Evolutionary conservation across 495 filamentous ascomycete genomes (phyloP), one percentile per base, ranked within the genome.

Genomic region (Parathielavia appendiculata): DNA sequence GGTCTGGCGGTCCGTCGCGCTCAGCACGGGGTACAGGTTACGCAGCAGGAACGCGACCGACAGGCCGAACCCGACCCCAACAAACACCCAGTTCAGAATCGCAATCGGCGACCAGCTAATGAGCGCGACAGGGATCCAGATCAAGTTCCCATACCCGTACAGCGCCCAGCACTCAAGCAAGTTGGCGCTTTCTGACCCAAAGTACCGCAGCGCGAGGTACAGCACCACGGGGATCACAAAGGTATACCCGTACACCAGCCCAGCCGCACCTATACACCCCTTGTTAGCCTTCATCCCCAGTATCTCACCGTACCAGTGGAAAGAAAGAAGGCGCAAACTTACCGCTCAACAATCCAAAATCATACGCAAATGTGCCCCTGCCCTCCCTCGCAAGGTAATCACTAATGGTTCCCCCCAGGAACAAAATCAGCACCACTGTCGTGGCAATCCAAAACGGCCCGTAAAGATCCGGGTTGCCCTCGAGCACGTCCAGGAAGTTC

Each of bases 401-500:
- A 62, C 86, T 93, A 60, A 98, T 95, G 0, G 95, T 97, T 19
- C 92, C 93, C 7, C 91, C 91, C 58, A 98, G 69, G 72, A 98
- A 98, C 41, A 98, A 77, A 49, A 97, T 97, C 62, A 98, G 80
- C 22, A 98, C 86, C 17, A 98, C 95, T 4, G 93, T 97, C 1
- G 93, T 97, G 12, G 95, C 95, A 75, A 98, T 96, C 93, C 93
- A 98, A 71, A 97, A 88, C 5, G 93, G 93, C 2, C 82, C 83
- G 76, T 98, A 98, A 54, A 98, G 79, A 69, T 98, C 93, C 19
- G 93, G 90, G 69, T 97, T 96, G n/a, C 91, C 93, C 64, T 97
- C 93, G 7, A 97, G 79, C 36, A 97, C 88, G 66, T 98, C 93
- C 57, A 98, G 84, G 73, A 98, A 98, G 76, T 95, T 96, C 48